Base-by-base conservation (phyloP, 1,139 yeast species). In the Citeromyces hawaiiensis region DNA sequence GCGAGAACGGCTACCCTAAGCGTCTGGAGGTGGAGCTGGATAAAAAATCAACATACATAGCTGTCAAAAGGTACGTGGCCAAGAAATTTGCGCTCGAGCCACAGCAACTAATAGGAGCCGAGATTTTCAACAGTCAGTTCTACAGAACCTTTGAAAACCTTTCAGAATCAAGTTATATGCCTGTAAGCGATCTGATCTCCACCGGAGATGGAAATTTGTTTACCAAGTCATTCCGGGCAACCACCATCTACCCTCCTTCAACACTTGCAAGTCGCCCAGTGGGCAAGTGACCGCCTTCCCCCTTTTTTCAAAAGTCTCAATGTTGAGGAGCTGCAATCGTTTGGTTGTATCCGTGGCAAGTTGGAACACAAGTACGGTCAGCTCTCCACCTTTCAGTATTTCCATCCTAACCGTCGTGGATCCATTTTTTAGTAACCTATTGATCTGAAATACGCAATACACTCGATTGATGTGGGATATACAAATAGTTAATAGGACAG, bases 251-350 rank as follows among this genome's bases (percentile, higher is more conserved):
- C 95, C 96, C 0, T 83, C 86, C 0, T 62, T 77, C 42, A 79
- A 70, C 52, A 66, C 79, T 1, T 64, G 64, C 1, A 59, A 64
- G 13, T 72, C 70, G 41, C 64, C 48, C 41, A 70, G 51, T 51
- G 57, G 45, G 41, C 49, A 45, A 9, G 52, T 51, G 9, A 58
- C 67, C 1, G 51, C 69, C 2, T 82, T 83, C 59, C 93, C 2
- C 96, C 97, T 2, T 73, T 85, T 48, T 80, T 86, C 51, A 64
- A 86, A 33, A 68, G 76, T 0, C 53, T 83, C 19, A 58, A 68
- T 4, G 63, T 60, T 25, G 60, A 62, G 10, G 79, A 78, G 41
- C 56, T 65, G 2, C 66, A 62, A 4, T 66, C 72, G 10, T 76
- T 72, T 52, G 79, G 78, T 2, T 51, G 55, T 1, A 73, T 86